Evolutionary conservation across 176 grass and related monocot genomes (phyloP).

Genomic region (Carex littledalei): DNA sequence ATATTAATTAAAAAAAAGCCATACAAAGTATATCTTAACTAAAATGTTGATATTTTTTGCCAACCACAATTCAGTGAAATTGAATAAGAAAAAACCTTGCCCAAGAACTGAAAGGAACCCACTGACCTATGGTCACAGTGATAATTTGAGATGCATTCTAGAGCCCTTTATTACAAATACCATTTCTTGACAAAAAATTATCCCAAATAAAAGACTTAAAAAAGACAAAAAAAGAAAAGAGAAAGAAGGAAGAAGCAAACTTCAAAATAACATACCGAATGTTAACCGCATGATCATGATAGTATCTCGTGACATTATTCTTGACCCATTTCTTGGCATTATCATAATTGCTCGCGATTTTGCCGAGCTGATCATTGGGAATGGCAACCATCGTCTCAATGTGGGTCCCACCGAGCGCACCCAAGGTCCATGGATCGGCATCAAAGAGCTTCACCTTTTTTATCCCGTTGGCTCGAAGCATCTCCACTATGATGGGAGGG

Average conservation of each 20-base stretch:
- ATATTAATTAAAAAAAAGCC: neutral
- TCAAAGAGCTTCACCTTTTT: conserved; percentile 71
- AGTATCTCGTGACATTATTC: conserved; percentile 55
- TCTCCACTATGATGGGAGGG: conserved; percentile 40
- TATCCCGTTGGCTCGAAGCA: conserved; percentile 59
- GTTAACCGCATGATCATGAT: conserved; percentile 44
- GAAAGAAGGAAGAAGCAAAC: neutral
- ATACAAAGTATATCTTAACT: neutral
- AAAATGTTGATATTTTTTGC: neutral
- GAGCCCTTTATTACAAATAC: neutral
- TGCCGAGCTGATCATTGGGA: conserved; percentile 66
- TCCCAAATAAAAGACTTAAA: neutral
- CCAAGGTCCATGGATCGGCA: conserved; percentile 77
- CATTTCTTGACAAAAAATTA: neutral
- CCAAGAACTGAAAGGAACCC: neutral
- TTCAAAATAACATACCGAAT: conserved; percentile 37
- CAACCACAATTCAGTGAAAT: neutral
- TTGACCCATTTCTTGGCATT: conserved; percentile 56
- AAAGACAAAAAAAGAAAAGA: too few species aligned
- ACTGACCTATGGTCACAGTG: neutral
- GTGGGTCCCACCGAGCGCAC: conserved; percentile 41
- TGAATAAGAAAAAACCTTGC: neutral
- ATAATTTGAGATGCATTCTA: neutral
- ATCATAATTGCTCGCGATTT: conserved; percentile 30
- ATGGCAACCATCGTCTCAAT: conserved; percentile 69